Base-by-base conservation (phyloP, 2,329 filamentous ascomycete genomes). In the Talaromyces verruculosus region DNA sequence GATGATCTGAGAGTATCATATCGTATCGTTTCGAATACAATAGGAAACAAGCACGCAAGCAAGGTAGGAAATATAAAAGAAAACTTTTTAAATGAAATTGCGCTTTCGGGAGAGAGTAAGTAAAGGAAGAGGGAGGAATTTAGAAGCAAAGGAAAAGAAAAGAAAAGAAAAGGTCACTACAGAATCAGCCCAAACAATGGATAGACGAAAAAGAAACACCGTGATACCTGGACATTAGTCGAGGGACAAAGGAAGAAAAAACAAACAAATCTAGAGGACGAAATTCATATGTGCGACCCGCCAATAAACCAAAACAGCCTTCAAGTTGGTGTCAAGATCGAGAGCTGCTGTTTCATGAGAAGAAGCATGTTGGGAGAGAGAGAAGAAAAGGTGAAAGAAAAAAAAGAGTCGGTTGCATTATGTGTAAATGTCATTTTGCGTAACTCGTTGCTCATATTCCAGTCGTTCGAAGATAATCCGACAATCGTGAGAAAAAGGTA, bases 371-470 rank as follows among this genome's bases (percentile, higher is more conserved):
- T 57, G 47, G 35, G 49, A 61, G 55, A 41, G 35, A 47, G 30
- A 35, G 35, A 11, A 35, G 6, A 6, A 53, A 53, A 11, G 28
- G 13, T 30, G 6, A 33, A 28, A 66, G 43, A 37, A 35, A 63
- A 33, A 33, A 61, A 64, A 53, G 58, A 35, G 49, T 60, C 37
- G 37, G 51, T 57, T 60, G 51, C 66, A 60, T 59, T 57, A 65
- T 64, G 62, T 64, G 57, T 60, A 67, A 62, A 63, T 62, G 63
- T 64, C 66, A 67, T 67, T 62, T 51, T 65, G 61, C 66, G 51
- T 67, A 67, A 67, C 63, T 65, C 66, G 60, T 67, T 61, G 58
- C 66, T 67, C 66, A 65, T 67, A 53, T 67, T 67, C 43, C 59
- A 63, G 66, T 64, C 63, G 47, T 65, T 63, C 58, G 47, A 61